Conservation (phyloP, 805 yeast genomes). For the Lipomyces yamadae region DNA sequence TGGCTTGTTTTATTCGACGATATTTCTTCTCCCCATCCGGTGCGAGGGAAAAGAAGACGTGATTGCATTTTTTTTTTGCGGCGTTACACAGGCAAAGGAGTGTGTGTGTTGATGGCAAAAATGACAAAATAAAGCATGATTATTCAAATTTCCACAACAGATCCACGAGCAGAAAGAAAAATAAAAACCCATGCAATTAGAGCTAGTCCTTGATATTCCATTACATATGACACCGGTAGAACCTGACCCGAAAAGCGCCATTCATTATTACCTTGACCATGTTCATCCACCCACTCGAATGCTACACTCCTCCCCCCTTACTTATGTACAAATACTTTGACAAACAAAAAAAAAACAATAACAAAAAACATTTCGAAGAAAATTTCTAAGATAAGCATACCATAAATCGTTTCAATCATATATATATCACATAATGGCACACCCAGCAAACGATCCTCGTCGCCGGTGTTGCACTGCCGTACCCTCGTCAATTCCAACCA, state of each 20-base stretch:
- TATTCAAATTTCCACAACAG: neutral
- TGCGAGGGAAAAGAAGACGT: constrained; percentile 10
- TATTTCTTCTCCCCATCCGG: constrained; percentile 3
- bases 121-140: neutral
- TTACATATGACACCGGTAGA: neutral
- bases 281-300: neutral
- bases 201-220: neutral
- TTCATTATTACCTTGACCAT: neutral
- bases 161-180: neutral
- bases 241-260: neutral
- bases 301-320: neutral
- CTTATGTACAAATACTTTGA: neutral
- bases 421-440: neutral
- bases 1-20: constrained; percentile 12
- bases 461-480: neutral
- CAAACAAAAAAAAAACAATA: neutral
- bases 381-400: neutral
- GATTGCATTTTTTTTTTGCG: neutral
- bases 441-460: neutral
- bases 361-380: neutral
- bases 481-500: neutral
- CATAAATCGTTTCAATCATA: neutral
- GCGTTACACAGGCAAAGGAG: neutral
- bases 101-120: neutral
- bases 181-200: neutral